A percentile compares a stretch with the other conserved stretches of the same genome.
phyloP scores from a whole-genome alignment of 2,329 filamentous ascomycete genomes.

The Curvularia eragrostidis region DNA sequence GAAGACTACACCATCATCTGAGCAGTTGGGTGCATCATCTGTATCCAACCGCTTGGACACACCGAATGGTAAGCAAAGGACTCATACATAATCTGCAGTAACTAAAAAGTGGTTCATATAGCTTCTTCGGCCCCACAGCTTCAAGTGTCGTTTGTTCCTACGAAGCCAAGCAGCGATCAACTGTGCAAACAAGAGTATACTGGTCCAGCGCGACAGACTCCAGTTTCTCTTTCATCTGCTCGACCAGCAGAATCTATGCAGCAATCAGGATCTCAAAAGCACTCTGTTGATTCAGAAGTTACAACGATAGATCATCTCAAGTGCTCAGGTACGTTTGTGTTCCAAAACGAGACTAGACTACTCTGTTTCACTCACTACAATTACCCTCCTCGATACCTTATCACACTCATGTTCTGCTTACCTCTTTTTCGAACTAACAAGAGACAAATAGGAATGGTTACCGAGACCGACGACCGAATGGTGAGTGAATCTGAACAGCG shows the following conservation, averaged over 20 bases:
- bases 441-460: not conserved
- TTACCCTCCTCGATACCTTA: too few relatives aligned
- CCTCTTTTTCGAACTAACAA: not conserved
- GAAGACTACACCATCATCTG: not conserved
- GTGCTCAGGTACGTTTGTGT: not conserved
- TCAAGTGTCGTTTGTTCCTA: slow-evolving; percentile 13
- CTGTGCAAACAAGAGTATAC: not conserved
- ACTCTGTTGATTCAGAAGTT: not conserved
- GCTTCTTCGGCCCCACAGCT: slow-evolving; percentile 1
- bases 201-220: slow-evolving; percentile 6
- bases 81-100: not conserved
- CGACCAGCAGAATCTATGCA: not conserved
- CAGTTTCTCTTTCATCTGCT: slow-evolving; percentile 1
- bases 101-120: not conserved
- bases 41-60: not conserved
- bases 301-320: not conserved
- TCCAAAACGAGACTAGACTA: not conserved
- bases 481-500: not conserved
- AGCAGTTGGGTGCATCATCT: not conserved
- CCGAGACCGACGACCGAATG: not conserved
- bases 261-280: not conserved
- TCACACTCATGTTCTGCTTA: not conserved
- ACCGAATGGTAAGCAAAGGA: slow-evolving; percentile 3
- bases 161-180: slow-evolving; percentile 1
- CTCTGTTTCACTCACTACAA: not conserved